A percentile compares a stretch with the other conserved stretches of the same genome.
Conservation (phyloP, 805 yeast species). For the Kodamaea hsintzibuensis region DNA sequence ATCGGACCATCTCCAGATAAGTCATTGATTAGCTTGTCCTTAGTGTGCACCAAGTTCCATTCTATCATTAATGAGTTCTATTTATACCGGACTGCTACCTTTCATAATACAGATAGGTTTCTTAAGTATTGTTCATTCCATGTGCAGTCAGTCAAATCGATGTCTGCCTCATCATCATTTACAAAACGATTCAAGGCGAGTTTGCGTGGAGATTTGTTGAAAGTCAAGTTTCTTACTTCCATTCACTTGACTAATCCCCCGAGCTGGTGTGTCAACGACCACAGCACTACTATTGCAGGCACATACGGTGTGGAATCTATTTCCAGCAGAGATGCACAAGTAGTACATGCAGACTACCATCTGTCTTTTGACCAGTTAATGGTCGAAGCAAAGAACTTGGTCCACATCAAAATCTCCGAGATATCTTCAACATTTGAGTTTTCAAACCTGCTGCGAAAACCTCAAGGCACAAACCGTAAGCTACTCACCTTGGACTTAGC, state of each 20-base stretch:
- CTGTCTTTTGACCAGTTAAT: slow-evolving; percentile 32
- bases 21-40: slow-evolving; percentile 25
- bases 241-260: slow-evolving; percentile 39
- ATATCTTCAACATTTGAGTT: slow-evolving; percentile 53
- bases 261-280: slow-evolving; percentile 19
- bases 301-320: slow-evolving; percentile 32
- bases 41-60: slow-evolving; percentile 39
- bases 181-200: slow-evolving; percentile 22
- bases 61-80: slow-evolving; percentile 36
- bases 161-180: slow-evolving; percentile 1
- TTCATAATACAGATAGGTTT: slow-evolving; percentile 27
- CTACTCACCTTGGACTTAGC: slow-evolving; percentile 37
- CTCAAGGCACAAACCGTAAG: slow-evolving; percentile 9
- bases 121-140: slow-evolving; percentile 37
- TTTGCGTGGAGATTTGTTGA: slow-evolving; percentile 12
- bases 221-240: slow-evolving; percentile 30
- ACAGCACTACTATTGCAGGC: slow-evolving; percentile 36
- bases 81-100: slow-evolving; percentile 35
- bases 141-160: slow-evolving; percentile 11
- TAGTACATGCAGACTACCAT: slow-evolving; percentile 25
- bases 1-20: background rate
- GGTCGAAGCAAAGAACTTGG: slow-evolving; percentile 48
- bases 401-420: slow-evolving; percentile 41
- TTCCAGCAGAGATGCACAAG: slow-evolving; percentile 6
- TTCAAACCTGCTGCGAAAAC: slow-evolving; percentile 17